Base-by-base conservation (phyloP, 2,329 filamentous ascomycete genomes). In the Coniella lustricola region DNA sequence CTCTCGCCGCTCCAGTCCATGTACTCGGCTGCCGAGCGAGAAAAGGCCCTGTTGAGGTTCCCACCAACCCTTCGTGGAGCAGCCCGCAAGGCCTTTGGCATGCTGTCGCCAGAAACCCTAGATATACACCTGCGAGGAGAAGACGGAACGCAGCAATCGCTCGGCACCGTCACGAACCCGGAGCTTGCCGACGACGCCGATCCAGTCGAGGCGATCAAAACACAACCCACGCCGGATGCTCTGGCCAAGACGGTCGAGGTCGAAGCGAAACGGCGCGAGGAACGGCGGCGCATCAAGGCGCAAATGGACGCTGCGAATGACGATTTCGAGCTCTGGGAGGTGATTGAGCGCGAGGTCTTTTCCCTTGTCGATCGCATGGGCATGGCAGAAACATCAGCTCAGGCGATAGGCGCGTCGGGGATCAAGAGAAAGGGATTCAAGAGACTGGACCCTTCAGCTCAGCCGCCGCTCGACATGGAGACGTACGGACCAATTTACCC, bases 301-400 rank as follows among this genome's bases (percentile, higher is more conserved):
- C 58, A 77, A 34, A 76, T 90, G 67, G 64, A 68, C 10, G 61
- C 57, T 2, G 81, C 81, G 16, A 56, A 67, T 50, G 78, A 78
- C 0, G 86, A 90, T 56, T 65, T 73, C 17, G 77, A 79, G 44
- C 68, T 89, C 9, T 90, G 85, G 84, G 62, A 77, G 7, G 64
- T 84, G 3, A 70, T 90, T 60, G 79, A 87, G 52, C 62, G 68
- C 4, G 76, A 88, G 44, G 81, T 90, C 12, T 86, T 90, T 56
- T 69, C 73, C 1, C 64, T 82, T 53, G 74, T 84, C 0, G 60
- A 65, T 3, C 74, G 68, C 50, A 65, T 88, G 17, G 76, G 80
- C 10, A 68, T 86, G 12, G 60, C 68, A 46, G 62, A 67, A 8
- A 16, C 39, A 0, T 29, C 52, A 35, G 25, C 34, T 17, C 22